These are phyloP conservation scores for Penicillium sp. DNA, from an alignment of 2,329 filamentous ascomycete genomes.

Conservation along the genomic window DNA sequence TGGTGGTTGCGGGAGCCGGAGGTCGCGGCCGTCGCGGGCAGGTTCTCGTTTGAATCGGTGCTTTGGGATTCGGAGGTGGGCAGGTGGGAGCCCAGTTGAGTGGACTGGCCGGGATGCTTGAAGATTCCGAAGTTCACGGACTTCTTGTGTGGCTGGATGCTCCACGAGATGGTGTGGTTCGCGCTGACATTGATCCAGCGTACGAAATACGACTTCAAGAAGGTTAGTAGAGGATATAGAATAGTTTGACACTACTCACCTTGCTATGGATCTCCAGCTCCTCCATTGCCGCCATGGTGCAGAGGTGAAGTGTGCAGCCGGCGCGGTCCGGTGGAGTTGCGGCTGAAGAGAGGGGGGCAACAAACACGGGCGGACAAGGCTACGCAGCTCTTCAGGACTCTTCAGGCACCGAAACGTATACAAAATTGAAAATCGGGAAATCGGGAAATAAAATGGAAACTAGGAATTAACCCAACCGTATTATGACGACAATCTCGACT, in stretches of 20 bases:
- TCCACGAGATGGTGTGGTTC: constrained; percentile 94
- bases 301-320: constrained; percentile 11
- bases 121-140: constrained; percentile 98
- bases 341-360: constrained; percentile 19
- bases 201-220: constrained; percentile 83
- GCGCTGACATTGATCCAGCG: constrained; percentile 93
- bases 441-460: neutral
- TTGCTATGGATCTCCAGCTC: constrained; percentile 97
- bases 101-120: constrained; percentile 80
- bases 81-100: constrained; percentile 48
- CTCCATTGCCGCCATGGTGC: constrained; percentile 84
- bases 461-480: neutral
- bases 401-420: neutral
- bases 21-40: constrained; percentile 24
- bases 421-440: neutral
- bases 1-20: constrained; percentile 61
- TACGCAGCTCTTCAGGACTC: neutral
- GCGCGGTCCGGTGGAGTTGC: constrained; percentile 17
- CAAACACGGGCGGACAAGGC: constrained; percentile 8
- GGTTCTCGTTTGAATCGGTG: constrained; percentile 38
- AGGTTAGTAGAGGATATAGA: constrained; percentile 14
- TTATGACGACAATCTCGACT: neutral
- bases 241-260: constrained; percentile 54
- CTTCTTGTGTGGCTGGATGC: constrained; percentile 95
- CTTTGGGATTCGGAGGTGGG: constrained; percentile 44